Evolutionary conservation across 768 basidiomycete species (phyloP), one percentile per base, ranked within the genome.

Genomic region (Boletales sp.): DNA sequence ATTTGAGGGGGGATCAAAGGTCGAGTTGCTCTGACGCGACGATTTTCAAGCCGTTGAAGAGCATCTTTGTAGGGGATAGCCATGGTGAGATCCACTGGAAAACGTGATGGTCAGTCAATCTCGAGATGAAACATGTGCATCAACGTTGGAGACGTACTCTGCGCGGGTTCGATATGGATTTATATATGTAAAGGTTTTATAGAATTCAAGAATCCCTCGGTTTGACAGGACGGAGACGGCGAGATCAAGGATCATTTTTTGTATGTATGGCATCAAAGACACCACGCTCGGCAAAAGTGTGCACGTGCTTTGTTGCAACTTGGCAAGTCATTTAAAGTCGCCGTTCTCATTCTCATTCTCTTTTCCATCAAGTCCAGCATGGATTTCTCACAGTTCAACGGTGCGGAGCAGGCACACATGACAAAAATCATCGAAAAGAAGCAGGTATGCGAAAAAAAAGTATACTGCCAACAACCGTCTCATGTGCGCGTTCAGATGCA

Each of bases 371-470:
- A 8, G 5, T 32, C 8, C 53, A 64, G 51, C 59, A 94, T 95
- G 94, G 94, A 96, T 71, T 90, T 96, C 67, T 93, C 92, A 58
- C 77, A 80, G 56, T 84, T 97, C 73, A 95, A 87, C 70, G 66
- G 82, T 25, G 82, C 92, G 56, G 95, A 97, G 70, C 92, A 95
- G 76, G 90, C 91, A n/a, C 91, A 94, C 68, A 92, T 99, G 85
- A 89, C 82, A 51, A 87, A 84, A 65, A 72, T 94, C 64, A 93
- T 99, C 48, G 95, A 98, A 75, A 94, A 90, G 76, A 93, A 90
- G 77, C 95, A 98, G 86, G 94, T 87, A 52, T 49, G 75, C 53
- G 19, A 48, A 37, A 32, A 21, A 21, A 21, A 21, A 21, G 4
- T n/a, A 33, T 13, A 25, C 14, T 6, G 5, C 6, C 7, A 48